These are phyloP conservation scores for Paramecium pentaurelia DNA, from an alignment of 73 alveolate genomes.

Conservation along the genomic window DNA sequence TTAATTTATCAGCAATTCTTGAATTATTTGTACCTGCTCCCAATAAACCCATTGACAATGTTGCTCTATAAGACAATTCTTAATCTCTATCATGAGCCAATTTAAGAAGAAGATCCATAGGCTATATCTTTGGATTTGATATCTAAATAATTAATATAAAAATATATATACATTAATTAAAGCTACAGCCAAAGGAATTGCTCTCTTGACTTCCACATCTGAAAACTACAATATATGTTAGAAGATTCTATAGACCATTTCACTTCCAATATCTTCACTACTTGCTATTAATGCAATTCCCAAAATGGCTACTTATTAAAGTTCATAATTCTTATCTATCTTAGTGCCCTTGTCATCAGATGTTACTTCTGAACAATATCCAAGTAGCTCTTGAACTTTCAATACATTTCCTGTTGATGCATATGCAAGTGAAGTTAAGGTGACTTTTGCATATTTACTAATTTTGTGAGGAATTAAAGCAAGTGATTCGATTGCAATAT, in stretches of 20 bases:
- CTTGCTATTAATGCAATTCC: slow-evolving; percentile 53
- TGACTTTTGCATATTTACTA: slow-evolving; percentile 13
- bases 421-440: slow-evolving; percentile 38
- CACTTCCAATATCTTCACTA: slow-evolving; percentile 62
- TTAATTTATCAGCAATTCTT: slow-evolving; percentile 84
- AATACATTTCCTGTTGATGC: slow-evolving; percentile 61
- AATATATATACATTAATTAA: not conserved
- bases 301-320: slow-evolving; percentile 49
- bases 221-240: slow-evolving; percentile 49
- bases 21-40: slow-evolving; percentile 95
- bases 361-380: slow-evolving; percentile 36
- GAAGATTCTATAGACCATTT: slow-evolving; percentile 53
- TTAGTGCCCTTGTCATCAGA: slow-evolving; percentile 39
- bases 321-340: slow-evolving; percentile 16
- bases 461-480: not conserved
- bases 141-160: not conserved
- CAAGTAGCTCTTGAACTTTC: slow-evolving; percentile 42
- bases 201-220: slow-evolving; percentile 58
- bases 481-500: not conserved
- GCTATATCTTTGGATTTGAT: slow-evolving; percentile 47
- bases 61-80: slow-evolving; percentile 59
- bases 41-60: slow-evolving; percentile 84
- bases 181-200: slow-evolving; percentile 61
- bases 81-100: slow-evolving; percentile 52
- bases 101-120: slow-evolving; percentile 50